These are phyloP conservation scores for Mycena olivaceomarginata DNA, from an alignment of 768 basidiomycete species.

Conservation along the genomic window DNA sequence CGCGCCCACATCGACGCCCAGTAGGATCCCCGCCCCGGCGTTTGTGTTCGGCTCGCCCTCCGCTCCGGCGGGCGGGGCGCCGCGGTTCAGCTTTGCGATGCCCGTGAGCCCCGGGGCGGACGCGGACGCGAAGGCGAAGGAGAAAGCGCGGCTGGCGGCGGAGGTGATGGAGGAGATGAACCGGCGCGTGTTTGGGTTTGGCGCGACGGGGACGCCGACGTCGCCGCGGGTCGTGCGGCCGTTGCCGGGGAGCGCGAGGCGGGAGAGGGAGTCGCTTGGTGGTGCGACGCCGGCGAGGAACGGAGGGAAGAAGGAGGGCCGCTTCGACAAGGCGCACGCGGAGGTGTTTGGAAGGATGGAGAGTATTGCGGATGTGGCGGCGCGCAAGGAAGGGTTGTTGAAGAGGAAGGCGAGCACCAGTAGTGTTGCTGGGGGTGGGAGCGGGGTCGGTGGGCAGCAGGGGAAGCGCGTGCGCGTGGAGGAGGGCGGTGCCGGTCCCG, in stretches of 20 bases:
- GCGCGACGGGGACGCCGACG: constrained; percentile 59
- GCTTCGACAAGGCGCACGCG: constrained; percentile 77
- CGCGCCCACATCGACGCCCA: constrained; percentile 24
- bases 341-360: constrained; percentile 87
- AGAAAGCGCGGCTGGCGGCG: constrained; percentile 68
- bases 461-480: constrained; percentile 59
- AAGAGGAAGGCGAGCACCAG: constrained; percentile 71
- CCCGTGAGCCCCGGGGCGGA: constrained; percentile 25
- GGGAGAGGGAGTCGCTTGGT: constrained; percentile 17
- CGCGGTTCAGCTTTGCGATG: constrained; percentile 70
- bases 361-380: constrained; percentile 72
- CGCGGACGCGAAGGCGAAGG: constrained; percentile 40
- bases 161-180: constrained; percentile 91
- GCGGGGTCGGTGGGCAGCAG: constrained; percentile 51
- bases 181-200: constrained; percentile 75
- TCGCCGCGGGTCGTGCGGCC: constrained; percentile 44
- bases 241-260: constrained; percentile 55
- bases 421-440: constrained; percentile 45
- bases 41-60: constrained; percentile 90
- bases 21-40: constrained; percentile 55
- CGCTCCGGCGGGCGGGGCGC: constrained; percentile 65
- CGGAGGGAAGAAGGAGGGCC: constrained; percentile 45
- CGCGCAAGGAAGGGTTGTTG: constrained; percentile 55
- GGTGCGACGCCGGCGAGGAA: constrained; percentile 41
- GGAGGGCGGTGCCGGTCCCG: constrained; percentile 48